Base-by-base conservation (phyloP, 1,284 basidiomycete genomes). In the Bjerkandera adusta region DNA sequence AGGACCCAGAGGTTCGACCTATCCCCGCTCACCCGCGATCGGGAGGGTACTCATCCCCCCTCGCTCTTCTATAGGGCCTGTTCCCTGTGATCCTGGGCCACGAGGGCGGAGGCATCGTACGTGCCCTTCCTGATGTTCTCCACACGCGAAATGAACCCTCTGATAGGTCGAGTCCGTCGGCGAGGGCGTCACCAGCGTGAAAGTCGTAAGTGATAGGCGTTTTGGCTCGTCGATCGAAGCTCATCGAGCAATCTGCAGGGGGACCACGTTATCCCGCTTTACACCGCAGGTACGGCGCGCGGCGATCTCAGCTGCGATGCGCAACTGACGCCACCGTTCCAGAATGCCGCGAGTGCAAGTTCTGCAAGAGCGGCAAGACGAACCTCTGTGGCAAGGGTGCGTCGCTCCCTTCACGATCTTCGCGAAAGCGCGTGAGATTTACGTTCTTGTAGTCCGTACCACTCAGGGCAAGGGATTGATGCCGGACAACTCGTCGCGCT, bases 311-410 rank as follows among this genome's bases (percentile, higher is more conserved):
- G 27, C 35, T 37, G 27, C 13, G 20, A 25, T 7, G 4, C 8
- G 21, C 10, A 16, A 41, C 18, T 50, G 33, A 48, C 50, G 48
- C 30, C 35, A n/a, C 4, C 48, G 11, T 26, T 35, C 43, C 57
- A 91, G 94, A 97, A 69, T 97, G 94, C 66, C 80, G 81, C 41
- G 85, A 97, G 71, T 97, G 94, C 75, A 96, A 96, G 69, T 98
- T 98, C 76, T 99, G 96, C 81, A 96, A 88, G 73, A 95, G 91
- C 48, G 97, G 96, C 53, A 99, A 98, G 79, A 99, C 96, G 51
- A 99, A 98, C 70, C 79, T 97, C 36, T 97, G 93, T 63, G 87
- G 91, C 49, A 81, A 83, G 72, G 89, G 90, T 89, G 55, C 25
- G 61, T 32, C 5, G 8, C 8, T 12, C 10, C 18, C 54, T 21